Conservation (phyloP, 192 early-diverging fungal genomes). For the Linnemannia zychae region DNA sequence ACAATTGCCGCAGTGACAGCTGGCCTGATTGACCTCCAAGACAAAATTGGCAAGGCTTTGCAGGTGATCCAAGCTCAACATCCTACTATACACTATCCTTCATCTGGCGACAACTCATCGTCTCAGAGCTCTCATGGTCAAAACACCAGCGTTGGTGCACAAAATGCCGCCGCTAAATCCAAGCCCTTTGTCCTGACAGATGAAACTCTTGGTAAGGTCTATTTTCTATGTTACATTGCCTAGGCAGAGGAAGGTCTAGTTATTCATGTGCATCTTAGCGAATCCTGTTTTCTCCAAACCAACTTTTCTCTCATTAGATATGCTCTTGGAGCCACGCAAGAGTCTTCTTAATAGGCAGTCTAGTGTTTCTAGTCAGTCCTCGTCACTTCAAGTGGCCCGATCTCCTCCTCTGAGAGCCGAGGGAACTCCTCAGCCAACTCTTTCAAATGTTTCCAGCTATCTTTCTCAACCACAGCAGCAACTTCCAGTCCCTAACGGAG, state of each 20-base stretch:
- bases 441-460: conserved; percentile 16
- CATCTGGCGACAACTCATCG: not conserved
- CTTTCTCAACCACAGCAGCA: conserved; percentile 33
- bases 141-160: not conserved
- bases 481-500: not conserved
- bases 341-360: conserved; percentile 10
- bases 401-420: conserved; percentile 20
- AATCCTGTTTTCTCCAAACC: not conserved
- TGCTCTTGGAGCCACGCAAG: conserved; percentile 31
- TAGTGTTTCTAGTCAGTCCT: conserved; percentile 42
- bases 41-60: conserved; percentile 28
- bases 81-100: not conserved
- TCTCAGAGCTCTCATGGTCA: not conserved
- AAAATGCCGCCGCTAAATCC: not conserved
- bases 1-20: conserved; percentile 37
- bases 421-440: conserved; percentile 5
- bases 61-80: conserved; percentile 39
- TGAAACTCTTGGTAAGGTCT: conserved; percentile 37
- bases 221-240: not conserved
- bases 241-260: no score
- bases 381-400: not conserved
- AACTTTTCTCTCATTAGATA: conserved; percentile 15
- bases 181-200: conserved; percentile 38
- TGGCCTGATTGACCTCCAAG: conserved; percentile 37
- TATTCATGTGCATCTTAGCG: not conserved